Evolutionary conservation across 2,329 filamentous ascomycete genomes (phyloP), one percentile per base, ranked within the genome.

Genomic region (Intubia oerlemansii): DNA sequence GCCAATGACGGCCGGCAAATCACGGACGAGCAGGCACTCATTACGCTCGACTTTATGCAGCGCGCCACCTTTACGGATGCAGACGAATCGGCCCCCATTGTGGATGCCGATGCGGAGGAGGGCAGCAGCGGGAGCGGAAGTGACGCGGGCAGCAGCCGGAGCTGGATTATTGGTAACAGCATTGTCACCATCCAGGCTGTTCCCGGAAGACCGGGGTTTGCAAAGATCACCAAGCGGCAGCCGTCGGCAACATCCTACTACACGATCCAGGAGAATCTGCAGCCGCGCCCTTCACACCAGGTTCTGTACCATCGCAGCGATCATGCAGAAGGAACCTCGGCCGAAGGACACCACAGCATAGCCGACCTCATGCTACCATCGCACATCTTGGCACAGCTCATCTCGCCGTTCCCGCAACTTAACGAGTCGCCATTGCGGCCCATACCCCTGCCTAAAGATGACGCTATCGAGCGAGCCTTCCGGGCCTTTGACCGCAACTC

Each of bases 21-120:
- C 27, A 66, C 84, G 19, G 85, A 95, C 45, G 85, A 98, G 47
- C 85, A 93, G 48, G 85, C 82, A 5, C 66, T 91, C 39, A 82
- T 91, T 19, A 88, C 88, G 7, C 70, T 95, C 31, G 88, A 98
- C 47, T 81, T 95, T 49, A 84, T 93, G 75, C 81, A 88, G 45
- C 65, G 82, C 41, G 76, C 82, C 12, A 71, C 81, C 2, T 92
- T 75, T 45, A 80, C 81, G 0, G 80, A 92, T 45, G 65, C 80
- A 19, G 78, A 84, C 35, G 79, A 91, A 42, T 81, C 74, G 7
- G 57, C 57, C 0, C 26, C 36, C n/a, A n/a, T 24, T 0, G 24
- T 28, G 2, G 60, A 78, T 34, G 59, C 63, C 2, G 54, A 62
- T n/a, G 81, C 80, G 41, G 72, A 64, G 4, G 25, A 0, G 49